A percentile compares a stretch with the other conserved stretches of the same genome.
Conservation (phyloP, 2,329 filamentous ascomycete species). For the Calonectria crousiana region DNA sequence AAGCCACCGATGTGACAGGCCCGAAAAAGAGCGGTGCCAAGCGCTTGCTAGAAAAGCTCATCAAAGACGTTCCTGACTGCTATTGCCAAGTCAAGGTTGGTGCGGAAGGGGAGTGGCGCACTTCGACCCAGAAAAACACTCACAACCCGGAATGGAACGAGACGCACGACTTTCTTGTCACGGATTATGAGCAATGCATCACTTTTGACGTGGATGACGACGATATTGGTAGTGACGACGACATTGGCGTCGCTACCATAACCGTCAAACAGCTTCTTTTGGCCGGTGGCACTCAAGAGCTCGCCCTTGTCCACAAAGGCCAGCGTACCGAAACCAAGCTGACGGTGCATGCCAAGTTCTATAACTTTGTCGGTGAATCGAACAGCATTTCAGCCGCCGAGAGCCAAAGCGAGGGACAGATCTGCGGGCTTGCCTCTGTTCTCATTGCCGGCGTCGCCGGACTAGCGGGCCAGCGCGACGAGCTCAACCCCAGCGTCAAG, state of each 20-base stretch:
- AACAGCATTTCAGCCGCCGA: slow-evolving; percentile 31
- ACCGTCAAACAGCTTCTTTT: slow-evolving; percentile 41
- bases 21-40: slow-evolving; percentile 42
- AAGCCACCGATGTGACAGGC: slow-evolving; percentile 36
- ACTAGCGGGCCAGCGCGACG: slow-evolving; percentile 37
- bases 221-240: slow-evolving; percentile 39
- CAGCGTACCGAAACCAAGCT: slow-evolving; percentile 34
- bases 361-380: slow-evolving; percentile 36
- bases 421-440: slow-evolving; percentile 40
- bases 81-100: slow-evolving; percentile 40
- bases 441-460: slow-evolving; percentile 39
- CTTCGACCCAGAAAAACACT: slow-evolving; percentile 40
- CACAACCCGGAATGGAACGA: slow-evolving; percentile 42
- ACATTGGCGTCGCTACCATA: slow-evolving; percentile 37
- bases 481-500: slow-evolving; percentile 43
- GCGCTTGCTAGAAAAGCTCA: slow-evolving; percentile 34
- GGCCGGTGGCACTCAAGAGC: slow-evolving; percentile 35
- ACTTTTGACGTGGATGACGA: slow-evolving; percentile 40
- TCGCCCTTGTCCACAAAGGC: slow-evolving; percentile 36
- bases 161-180: slow-evolving; percentile 44
- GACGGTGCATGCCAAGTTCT: slow-evolving; percentile 39
- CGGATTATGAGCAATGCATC: slow-evolving; percentile 40
- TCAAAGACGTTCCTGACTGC: slow-evolving; percentile 42
- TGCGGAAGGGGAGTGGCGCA: slow-evolving; percentile 41
- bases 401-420: slow-evolving; percentile 36